phyloP scores from a whole-genome alignment of 495 filamentous ascomycete species.

The Aspergillus bridgeri region DNA sequence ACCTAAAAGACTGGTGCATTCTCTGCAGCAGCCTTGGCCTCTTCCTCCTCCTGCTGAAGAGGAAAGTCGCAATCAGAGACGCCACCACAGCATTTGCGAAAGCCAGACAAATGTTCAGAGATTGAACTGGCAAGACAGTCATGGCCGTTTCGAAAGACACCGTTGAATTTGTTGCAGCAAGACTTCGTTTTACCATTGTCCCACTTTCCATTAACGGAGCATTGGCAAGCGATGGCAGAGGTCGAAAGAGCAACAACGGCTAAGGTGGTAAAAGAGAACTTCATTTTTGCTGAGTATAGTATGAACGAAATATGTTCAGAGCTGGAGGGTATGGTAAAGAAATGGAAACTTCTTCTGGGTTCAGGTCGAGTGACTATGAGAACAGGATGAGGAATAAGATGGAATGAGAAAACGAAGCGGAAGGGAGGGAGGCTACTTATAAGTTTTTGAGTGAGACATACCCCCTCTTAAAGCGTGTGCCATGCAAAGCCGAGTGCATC shows the following conservation, averaged over 20 bases:
- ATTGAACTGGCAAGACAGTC: conserved; percentile 6
- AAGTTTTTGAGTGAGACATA: no score
- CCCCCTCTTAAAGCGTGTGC: no score
- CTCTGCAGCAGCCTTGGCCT: neutral
- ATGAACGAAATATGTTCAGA: no score
- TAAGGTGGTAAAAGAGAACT: conserved; percentile 1
- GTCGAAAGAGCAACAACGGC: neutral
- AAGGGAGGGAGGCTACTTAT: no score
- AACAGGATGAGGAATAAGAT: no score
- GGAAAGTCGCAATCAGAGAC: conserved; percentile 7
- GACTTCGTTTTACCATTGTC: neutral
- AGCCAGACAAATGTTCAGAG: conserved; percentile 4
- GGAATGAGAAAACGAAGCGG: no score
- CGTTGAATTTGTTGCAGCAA: conserved; percentile 1
- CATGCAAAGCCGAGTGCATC: no score
- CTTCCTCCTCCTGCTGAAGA: neutral
- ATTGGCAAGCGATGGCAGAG: conserved; percentile 5
- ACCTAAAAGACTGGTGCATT: no score
- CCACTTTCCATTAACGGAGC: neutral
- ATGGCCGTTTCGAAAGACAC: conserved; percentile 1
- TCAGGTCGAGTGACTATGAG: no score
- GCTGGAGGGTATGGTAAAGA: no score
- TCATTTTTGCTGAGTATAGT: neutral
- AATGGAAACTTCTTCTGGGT: no score
- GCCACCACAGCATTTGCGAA: conserved; percentile 7